phyloP scores from a whole-genome alignment of 2,329 filamentous ascomycete genomes.

The Fusarium sambucinum region DNA sequence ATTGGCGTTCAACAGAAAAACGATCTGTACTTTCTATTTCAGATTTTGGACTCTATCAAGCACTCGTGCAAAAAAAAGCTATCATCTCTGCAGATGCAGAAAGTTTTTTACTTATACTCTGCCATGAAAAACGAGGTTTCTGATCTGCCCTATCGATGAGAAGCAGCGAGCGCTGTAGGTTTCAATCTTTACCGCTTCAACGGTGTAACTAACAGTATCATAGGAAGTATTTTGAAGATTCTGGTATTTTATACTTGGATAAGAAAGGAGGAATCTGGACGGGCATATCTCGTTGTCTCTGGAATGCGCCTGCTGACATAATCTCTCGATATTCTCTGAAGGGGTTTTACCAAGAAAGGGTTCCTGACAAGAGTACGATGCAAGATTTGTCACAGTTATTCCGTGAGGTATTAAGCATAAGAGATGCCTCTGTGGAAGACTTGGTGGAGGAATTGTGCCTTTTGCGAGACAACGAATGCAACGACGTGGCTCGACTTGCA shows the following conservation, averaged over 20 bases:
- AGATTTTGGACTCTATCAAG: constrained; percentile 2
- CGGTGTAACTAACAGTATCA: background rate
- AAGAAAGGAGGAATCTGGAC: constrained; percentile 7
- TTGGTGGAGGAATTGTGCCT: constrained; percentile 4
- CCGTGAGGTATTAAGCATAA: constrained; percentile 1
- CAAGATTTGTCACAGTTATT: constrained; percentile 8
- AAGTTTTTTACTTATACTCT: constrained; percentile 11
- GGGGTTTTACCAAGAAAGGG: background rate
- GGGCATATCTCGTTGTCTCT: constrained; percentile 2
- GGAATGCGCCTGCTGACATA: constrained; percentile 25
- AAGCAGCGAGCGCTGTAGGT: background rate
- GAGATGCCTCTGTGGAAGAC: constrained; percentile 9
- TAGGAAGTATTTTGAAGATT: constrained; percentile 7
- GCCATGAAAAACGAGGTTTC: constrained; percentile 9
- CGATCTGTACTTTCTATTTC: constrained; percentile 6
- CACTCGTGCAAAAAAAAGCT: background rate
- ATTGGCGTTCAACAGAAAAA: constrained; percentile 3
- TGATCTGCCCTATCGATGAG: background rate
- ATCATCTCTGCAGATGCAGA: background rate
- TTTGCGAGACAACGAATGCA: background rate
- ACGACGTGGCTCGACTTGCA: background rate
- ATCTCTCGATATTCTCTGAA: constrained; percentile 6
- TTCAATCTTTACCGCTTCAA: rapidly evolving
- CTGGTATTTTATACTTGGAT: constrained; percentile 14
- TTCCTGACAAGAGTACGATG: background rate